Conservation (phyloP, 495 filamentous ascomycete genomes). For the Elasticomyces elasticus region DNA sequence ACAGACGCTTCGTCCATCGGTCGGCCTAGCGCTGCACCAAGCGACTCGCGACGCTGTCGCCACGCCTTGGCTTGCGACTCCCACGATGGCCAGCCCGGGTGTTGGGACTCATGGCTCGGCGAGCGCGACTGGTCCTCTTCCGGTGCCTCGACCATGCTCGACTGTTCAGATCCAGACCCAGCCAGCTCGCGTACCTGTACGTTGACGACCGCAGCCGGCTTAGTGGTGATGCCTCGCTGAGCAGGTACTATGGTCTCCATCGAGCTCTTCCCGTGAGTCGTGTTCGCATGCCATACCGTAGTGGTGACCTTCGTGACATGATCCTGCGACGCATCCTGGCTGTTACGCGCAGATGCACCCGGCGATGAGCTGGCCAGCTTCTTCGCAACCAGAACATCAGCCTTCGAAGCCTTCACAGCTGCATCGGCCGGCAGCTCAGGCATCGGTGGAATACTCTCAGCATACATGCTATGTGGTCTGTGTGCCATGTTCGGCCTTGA, state of each 20-base stretch:
- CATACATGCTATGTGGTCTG: conserved; percentile 9
- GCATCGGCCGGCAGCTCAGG: conserved; percentile 19
- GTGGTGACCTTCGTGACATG: not conserved
- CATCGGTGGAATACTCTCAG: conserved; percentile 22
- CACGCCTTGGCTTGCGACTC: conserved; percentile 18
- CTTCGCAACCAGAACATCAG: conserved; percentile 14
- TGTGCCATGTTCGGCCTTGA: not conserved
- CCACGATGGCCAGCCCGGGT: conserved; percentile 7
- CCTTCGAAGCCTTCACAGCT: conserved; percentile 6
- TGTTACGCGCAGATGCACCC: conserved; percentile 5
- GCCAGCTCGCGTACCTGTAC: conserved; percentile 6
- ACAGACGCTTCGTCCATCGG: not conserved
- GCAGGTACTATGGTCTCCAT: not conserved
- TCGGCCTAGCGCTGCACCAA: conserved; percentile 2
- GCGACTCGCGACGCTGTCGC: conserved; percentile 16
- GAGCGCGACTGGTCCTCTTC: not conserved
- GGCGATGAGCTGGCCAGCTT: conserved; percentile 6
- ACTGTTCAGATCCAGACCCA: conserved; percentile 7
- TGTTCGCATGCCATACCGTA: not conserved
- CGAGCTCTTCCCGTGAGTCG: not conserved
- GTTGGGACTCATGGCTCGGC: conserved; percentile 1
- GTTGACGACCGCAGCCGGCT: not conserved
- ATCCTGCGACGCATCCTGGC: not conserved
- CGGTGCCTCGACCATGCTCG: not conserved
- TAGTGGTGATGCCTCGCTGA: not conserved